A percentile compares a stretch with the other conserved stretches of the same genome.
These are phyloP conservation scores for Russula griseocarnosa DNA, from an alignment of 768 basidiomycete species.

Conservation along the genomic window DNA sequence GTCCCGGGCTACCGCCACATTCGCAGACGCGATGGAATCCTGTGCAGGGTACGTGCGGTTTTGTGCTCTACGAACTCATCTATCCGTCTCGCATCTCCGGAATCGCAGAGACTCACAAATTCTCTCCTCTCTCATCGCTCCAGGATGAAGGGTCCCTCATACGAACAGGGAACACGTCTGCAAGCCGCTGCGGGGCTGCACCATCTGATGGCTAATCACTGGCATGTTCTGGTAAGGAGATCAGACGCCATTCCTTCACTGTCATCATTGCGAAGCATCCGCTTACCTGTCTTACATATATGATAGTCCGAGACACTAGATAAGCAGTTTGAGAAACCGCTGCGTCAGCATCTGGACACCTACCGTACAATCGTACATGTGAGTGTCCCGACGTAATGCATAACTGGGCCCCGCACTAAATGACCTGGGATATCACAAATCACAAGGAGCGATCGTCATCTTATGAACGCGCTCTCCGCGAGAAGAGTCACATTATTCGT, in stretches of 20 bases:
- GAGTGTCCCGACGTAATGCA: slow-evolving; percentile 27
- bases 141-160: slow-evolving; percentile 74
- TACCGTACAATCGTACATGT: slow-evolving; percentile 75
- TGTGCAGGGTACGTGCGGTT: slow-evolving; percentile 66
- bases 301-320: slow-evolving; percentile 77
- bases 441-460: slow-evolving; percentile 73
- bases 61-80: background rate
- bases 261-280: background rate
- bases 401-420: slow-evolving; percentile 10
- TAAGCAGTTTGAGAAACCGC: slow-evolving; percentile 82
- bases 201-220: slow-evolving; percentile 88
- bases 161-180: slow-evolving; percentile 75
- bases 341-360: slow-evolving; percentile 77
- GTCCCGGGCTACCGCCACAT: slow-evolving; percentile 77
- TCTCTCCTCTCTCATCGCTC: background rate
- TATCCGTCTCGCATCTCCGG: background rate
- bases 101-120: background rate
- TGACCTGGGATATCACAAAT: slow-evolving; percentile 33
- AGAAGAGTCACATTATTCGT: slow-evolving; percentile 80
- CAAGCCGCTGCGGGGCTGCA: slow-evolving; percentile 87
- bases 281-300: background rate
- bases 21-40: slow-evolving; percentile 81
- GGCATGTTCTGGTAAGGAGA: slow-evolving; percentile 71
- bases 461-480: slow-evolving; percentile 77
- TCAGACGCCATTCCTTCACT: slow-evolving; percentile 32